Evolutionary conservation across 352 stramenopile species (phyloP), one percentile per base, ranked within the genome.

Genomic region (Globisporangium nagaii): DNA sequence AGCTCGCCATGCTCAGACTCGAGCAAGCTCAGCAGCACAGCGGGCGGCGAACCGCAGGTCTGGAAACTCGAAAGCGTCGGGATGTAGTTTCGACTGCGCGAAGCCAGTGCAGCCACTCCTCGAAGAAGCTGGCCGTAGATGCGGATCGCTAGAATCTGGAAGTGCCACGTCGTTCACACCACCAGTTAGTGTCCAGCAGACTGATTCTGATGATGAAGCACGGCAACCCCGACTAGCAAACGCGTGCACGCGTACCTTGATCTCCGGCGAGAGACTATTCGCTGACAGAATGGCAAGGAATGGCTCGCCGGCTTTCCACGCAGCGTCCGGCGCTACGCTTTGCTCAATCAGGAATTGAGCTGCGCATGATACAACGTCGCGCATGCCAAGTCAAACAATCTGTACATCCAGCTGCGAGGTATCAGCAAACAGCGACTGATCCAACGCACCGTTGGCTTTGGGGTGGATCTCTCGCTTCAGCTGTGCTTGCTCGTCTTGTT

Each of bases 271-370:
- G 4, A 61, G 20, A 3, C 3, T 28, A 15, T 20, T 49, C 2
- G n/a, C 22, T 7, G 35, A 22, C 22, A 53, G 13, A 19, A 61
- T 35, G 6, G 36, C 54, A 10, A 48, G 17, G 25, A 86, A 78
- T 0, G 72, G 71, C 25, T 84, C 70, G 0, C 72, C 67, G 11
- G 58, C 75, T 71, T 79, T 80, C 70, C 75, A 81, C 10, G 53
- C 12, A 6, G 55, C 60, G 1, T 75, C 71, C 4, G 19, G 13
- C 17, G 42, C 48, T 0, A 51, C 35, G 28, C 65, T 71, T 7
- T 59, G 59, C 13, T 79, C 65, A 4, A 89, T 44, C 3, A 87
- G 63, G 49, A 76, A 83, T 17, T 27, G 56, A 6, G 67, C 79
- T 89, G 12, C 1, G 8, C 60, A 20, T 35, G 8, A 3, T 20